phyloP scores from a whole-genome alignment of 768 basidiomycete genomes.

The Glaciozyma martinii region DNA sequence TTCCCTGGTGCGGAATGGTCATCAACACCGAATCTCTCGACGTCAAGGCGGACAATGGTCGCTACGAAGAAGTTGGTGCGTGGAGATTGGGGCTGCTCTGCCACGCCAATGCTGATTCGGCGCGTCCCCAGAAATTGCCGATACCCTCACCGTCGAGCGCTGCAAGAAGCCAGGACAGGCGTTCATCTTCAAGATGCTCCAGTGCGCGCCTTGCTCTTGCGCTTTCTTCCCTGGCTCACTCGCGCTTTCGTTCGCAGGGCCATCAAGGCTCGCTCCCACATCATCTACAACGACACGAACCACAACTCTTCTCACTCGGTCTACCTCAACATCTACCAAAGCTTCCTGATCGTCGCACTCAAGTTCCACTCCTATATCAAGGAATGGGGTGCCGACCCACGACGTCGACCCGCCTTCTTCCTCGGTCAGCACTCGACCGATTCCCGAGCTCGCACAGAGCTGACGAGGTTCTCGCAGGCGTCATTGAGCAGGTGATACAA shows the following conservation, averaged over 20 bases:
- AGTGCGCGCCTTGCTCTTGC: not conserved
- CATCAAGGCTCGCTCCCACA: slow-evolving; percentile 51
- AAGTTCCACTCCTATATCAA: slow-evolving; percentile 77
- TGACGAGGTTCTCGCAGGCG: slow-evolving; percentile 46
- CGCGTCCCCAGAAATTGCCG: slow-evolving; percentile 47
- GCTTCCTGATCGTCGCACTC: slow-evolving; percentile 68
- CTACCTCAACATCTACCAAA: slow-evolving; percentile 77
- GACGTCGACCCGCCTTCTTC: slow-evolving; percentile 45
- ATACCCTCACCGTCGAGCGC: slow-evolving; percentile 63
- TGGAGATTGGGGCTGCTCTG: slow-evolving; percentile 49
- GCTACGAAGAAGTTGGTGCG: slow-evolving; percentile 7
- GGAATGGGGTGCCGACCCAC: slow-evolving; percentile 31
- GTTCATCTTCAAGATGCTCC: slow-evolving; percentile 63
- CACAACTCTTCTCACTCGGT: slow-evolving; percentile 61
- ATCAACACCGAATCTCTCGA: slow-evolving; percentile 70
- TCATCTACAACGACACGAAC: slow-evolving; percentile 32
- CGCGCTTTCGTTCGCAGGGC: slow-evolving; percentile 44
- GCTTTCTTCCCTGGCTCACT: not conserved
- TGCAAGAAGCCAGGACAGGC: slow-evolving; percentile 56
- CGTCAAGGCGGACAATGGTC: slow-evolving; percentile 43
- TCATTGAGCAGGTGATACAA: slow-evolving; percentile 54
- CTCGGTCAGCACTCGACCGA: slow-evolving; percentile 44
- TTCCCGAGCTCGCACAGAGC: not conserved
- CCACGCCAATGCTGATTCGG: slow-evolving; percentile 44
- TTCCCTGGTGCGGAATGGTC: slow-evolving; percentile 86